phyloP scores from a whole-genome alignment of 805 yeast genomes.

The Ogataea nakhonphanomensis region DNA sequence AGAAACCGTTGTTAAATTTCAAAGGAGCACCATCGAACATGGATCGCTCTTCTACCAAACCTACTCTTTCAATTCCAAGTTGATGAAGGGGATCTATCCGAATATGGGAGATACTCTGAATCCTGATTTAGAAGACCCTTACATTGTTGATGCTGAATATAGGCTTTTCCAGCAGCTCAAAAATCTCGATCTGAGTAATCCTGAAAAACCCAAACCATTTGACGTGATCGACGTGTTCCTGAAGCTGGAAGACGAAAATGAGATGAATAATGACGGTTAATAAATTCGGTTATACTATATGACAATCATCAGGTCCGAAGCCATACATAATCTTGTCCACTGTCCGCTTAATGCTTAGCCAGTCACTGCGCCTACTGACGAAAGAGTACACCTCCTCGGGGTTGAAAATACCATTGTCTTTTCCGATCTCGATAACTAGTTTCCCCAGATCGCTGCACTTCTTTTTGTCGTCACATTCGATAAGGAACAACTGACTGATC shows the following conservation, averaged over 20 bases:
- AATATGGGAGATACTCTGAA: background rate
- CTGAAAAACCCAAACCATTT: slow-evolving; percentile 3
- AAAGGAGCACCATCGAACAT: slow-evolving; percentile 2
- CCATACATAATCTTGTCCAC: slow-evolving; percentile 97
- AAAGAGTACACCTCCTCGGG: slow-evolving; percentile 95
- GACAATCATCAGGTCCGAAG: slow-evolving; percentile 74
- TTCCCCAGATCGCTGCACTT: slow-evolving; percentile 84
- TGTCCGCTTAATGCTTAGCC: slow-evolving; percentile 70
- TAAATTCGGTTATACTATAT: slow-evolving; percentile 40
- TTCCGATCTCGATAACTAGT: slow-evolving; percentile 74
- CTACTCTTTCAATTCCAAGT: slow-evolving; percentile 8
- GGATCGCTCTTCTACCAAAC: slow-evolving; percentile 8
- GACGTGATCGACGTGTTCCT: slow-evolving; percentile 20
- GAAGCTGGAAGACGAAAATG: slow-evolving; percentile 23
- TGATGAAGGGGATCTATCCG: slow-evolving; percentile 11
- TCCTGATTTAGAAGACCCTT: slow-evolving; percentile 5
- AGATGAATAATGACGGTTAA: slow-evolving; percentile 17
- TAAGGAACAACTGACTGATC: slow-evolving; percentile 78
- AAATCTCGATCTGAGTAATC: slow-evolving; percentile 4
- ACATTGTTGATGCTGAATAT: slow-evolving; percentile 6
- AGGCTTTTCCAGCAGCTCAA: slow-evolving; percentile 8
- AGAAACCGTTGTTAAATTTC: slow-evolving; percentile 9
- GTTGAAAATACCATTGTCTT: slow-evolving; percentile 83
- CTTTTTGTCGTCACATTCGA: slow-evolving; percentile 51
- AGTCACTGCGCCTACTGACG: slow-evolving; percentile 82